A percentile compares a stretch with the other conserved stretches of the same genome.
Evolutionary conservation across 2,329 filamentous ascomycete genomes (phyloP).

Genomic region (Colletotrichum sp.): DNA sequence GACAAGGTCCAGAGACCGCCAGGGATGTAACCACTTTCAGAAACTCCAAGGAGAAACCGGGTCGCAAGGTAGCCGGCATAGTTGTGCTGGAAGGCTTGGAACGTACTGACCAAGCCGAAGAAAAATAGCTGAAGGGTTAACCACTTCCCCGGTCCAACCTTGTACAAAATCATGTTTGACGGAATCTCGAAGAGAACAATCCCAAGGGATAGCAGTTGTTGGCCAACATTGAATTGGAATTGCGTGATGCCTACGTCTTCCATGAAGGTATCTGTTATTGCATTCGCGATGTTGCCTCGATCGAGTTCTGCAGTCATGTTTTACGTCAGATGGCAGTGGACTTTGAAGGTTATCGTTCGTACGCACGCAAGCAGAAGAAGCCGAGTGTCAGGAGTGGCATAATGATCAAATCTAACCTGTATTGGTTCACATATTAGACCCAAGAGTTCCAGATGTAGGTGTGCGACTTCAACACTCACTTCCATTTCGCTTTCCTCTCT

Average conservation of each 20-base stretch:
- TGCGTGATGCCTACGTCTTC: constrained; percentile 53
- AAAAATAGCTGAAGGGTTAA: constrained; percentile 58
- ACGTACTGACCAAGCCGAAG: constrained; percentile 58
- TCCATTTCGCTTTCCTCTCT: constrained; percentile 41
- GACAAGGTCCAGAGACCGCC: constrained; percentile 56
- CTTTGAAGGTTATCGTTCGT: not conserved
- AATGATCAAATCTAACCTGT: constrained; percentile 43
- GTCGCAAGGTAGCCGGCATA: constrained; percentile 54
- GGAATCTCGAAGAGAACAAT: constrained; percentile 53
- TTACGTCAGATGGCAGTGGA: not conserved
- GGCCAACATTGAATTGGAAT: constrained; percentile 57
- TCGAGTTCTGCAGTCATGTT: constrained; percentile 35
- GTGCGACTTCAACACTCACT: constrained; percentile 29
- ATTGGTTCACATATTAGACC: not conserved
- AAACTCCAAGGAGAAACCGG: constrained; percentile 56
- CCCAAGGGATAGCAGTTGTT: constrained; percentile 54
- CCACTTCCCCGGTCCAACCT: constrained; percentile 57
- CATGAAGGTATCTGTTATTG: constrained; percentile 48
- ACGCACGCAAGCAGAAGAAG: constrained; percentile 47
- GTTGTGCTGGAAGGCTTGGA: constrained; percentile 56
- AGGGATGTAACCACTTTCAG: constrained; percentile 61
- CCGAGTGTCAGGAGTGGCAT: constrained; percentile 47
- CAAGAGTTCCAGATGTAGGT: not conserved
- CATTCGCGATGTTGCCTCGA: constrained; percentile 40
- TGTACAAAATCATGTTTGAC: constrained; percentile 52